These are phyloP conservation scores for Sporopachydermia cereana DNA, from an alignment of 1,139 yeast genomes.

Conservation along the genomic window DNA sequence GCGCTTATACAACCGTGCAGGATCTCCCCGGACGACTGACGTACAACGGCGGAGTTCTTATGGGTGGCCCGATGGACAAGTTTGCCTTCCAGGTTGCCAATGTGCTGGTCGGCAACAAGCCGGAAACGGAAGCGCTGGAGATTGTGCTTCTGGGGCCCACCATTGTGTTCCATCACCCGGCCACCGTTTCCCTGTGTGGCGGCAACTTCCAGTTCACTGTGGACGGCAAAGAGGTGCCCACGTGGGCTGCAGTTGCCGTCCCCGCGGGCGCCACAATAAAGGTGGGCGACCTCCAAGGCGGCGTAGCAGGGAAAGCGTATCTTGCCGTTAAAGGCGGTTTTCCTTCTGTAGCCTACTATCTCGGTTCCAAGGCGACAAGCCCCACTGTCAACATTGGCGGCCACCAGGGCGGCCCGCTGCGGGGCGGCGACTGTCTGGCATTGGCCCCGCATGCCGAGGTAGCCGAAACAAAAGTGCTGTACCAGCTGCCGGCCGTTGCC, in stretches of 20 bases:
- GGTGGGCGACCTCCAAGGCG: constrained; percentile 23
- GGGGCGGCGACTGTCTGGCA: constrained; percentile 26
- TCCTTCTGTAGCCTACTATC: constrained; percentile 26
- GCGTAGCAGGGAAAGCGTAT: constrained; percentile 21
- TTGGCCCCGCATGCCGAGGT: constrained; percentile 9
- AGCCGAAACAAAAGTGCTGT: constrained; percentile 11
- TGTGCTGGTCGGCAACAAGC: constrained; percentile 24
- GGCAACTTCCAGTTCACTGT: constrained; percentile 19
- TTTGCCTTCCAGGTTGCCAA: constrained; percentile 26
- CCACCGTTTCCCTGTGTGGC: constrained; percentile 23
- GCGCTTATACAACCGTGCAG: constrained; percentile 27
- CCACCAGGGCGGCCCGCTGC: constrained; percentile 27
- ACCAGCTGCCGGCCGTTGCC: constrained; percentile 17
- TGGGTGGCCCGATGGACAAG: constrained; percentile 26
- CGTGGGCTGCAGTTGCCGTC: constrained; percentile 22
- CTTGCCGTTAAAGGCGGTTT: constrained; percentile 27
- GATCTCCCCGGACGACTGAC: constrained; percentile 28
- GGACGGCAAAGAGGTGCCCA: constrained; percentile 20
- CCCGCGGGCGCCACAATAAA: constrained; percentile 21
- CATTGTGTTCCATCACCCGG: constrained; percentile 22
- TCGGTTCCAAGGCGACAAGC: constrained; percentile 27
- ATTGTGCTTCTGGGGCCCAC: constrained; percentile 25
- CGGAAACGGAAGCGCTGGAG: constrained; percentile 22
- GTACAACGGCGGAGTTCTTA: constrained; percentile 24
- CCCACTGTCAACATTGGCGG: constrained; percentile 28